Evolutionary conservation across 225 moss, liverwort and hornwort genomes (phyloP).

Genomic region (Lunularia cruciata): DNA sequence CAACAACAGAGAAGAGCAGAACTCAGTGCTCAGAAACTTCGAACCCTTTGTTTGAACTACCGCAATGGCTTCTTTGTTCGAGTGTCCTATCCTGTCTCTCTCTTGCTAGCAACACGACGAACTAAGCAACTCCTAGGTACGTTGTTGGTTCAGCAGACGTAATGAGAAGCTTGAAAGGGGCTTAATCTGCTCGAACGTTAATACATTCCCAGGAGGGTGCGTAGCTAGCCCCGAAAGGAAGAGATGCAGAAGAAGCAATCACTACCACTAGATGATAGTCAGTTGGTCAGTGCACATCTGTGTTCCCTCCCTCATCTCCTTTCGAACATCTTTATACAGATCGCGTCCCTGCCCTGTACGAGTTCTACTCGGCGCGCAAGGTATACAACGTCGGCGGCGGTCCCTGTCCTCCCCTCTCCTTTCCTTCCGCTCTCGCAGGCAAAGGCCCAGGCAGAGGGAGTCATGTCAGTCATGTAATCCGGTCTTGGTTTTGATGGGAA

Average conservation of each 20-base stretch:
- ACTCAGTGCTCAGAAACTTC: too few species aligned
- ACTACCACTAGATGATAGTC: neutral
- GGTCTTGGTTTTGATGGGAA: neutral
- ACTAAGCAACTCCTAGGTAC: neutral
- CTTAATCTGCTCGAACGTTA: neutral
- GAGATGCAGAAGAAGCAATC: neutral
- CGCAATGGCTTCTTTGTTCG: neutral
- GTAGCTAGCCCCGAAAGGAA: neutral
- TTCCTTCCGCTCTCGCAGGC: slow-evolving; percentile 14
- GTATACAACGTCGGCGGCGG: neutral
- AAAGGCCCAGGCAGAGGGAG: slow-evolving; percentile 2
- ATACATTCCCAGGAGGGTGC: slow-evolving; percentile 5
- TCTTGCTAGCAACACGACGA: neutral
- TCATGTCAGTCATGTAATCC: neutral
- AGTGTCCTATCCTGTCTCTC: neutral
- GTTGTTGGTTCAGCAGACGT: too few species aligned
- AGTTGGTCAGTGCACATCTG: neutral
- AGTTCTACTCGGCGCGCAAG: slow-evolving; percentile 4
- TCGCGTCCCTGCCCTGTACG: neutral
- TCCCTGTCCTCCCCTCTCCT: neutral
- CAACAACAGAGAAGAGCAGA: neutral
- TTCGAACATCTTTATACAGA: slow-evolving; percentile 5
- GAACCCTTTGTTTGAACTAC: neutral
- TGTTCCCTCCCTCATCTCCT: neutral
- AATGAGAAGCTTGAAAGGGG: too few species aligned